Evolutionary conservation across 108 stramenopile genomes (phyloP).

Genomic region (Hondaea fermentalgiana): DNA sequence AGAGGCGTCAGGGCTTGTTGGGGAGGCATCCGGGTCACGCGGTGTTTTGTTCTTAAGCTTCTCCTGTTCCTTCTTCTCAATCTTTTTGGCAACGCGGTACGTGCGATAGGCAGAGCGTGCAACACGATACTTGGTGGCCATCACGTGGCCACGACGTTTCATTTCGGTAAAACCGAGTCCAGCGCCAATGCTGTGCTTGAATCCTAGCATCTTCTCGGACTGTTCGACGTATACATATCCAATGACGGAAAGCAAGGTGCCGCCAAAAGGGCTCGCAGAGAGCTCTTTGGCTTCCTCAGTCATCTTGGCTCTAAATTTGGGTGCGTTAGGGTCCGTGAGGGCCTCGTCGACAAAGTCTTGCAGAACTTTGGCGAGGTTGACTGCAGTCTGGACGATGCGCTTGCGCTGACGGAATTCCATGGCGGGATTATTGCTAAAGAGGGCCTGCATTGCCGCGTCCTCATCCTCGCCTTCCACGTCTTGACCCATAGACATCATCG

Average conservation of each 20-base stretch:
- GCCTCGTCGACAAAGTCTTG: neutral
- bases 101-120: neutral
- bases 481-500: neutral
- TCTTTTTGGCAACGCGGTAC: neutral
- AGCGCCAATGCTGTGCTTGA: constrained; percentile 8
- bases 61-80: constrained; percentile 4
- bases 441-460: neutral
- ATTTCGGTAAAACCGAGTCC: neutral
- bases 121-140: constrained; percentile 7
- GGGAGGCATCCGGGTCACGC: neutral
- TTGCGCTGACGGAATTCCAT: constrained; percentile 3
- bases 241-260: neutral
- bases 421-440: neutral
- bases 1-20: neutral
- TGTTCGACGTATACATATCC: constrained; percentile 2
- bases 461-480: neutral
- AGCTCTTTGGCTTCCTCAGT: neutral
- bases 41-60: neutral
- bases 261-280: constrained; percentile 2
- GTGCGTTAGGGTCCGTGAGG: neutral
- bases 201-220: neutral
- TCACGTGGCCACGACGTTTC: neutral
- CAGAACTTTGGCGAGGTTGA: neutral
- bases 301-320: neutral
- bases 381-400: neutral